These are phyloP conservation scores for Gloeophyllum trabeum DNA, from an alignment of 768 basidiomycete species.

Conservation along the genomic window DNA sequence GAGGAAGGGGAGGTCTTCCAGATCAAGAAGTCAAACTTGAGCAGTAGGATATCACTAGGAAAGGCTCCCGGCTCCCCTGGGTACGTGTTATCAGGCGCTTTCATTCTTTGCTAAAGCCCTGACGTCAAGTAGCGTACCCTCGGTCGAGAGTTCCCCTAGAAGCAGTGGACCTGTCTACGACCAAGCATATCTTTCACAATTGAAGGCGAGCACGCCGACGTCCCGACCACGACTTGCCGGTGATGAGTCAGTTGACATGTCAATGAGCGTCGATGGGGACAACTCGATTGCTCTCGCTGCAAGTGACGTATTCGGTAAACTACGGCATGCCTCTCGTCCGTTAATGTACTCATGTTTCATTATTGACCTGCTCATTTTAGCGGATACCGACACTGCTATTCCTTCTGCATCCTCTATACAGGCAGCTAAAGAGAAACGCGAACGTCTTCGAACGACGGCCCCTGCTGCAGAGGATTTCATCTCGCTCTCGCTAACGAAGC, in stretches of 20 bases:
- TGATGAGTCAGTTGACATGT: conserved; percentile 31
- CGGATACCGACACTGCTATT: conserved; percentile 34
- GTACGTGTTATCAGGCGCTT: conserved; percentile 7
- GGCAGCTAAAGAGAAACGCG: conserved; percentile 67
- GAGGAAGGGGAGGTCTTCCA: conserved; percentile 56
- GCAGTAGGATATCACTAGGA: conserved; percentile 49
- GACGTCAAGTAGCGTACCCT: no score
- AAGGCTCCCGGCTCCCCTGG: conserved; percentile 30
- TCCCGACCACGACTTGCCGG: conserved; percentile 28
- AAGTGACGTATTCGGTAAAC: conserved; percentile 20
- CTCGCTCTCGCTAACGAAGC: conserved; percentile 58
- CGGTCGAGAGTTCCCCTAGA: conserved; percentile 13
- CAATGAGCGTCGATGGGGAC: conserved; percentile 30
- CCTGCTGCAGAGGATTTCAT: conserved; percentile 59
- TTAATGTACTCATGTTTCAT: background rate
- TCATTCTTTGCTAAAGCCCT: conserved; percentile 1
- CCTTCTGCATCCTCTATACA: conserved; percentile 63
- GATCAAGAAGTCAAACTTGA: conserved; percentile 73
- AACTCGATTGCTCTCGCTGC: conserved; percentile 18
- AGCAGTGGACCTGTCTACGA: conserved; percentile 55
- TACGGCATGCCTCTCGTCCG: background rate
- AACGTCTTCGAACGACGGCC: conserved; percentile 43
- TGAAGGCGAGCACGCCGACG: conserved; percentile 68
- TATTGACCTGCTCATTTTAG: conserved; percentile 10
- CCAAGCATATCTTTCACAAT: conserved; percentile 59